Evolutionary conservation across 2,329 filamentous ascomycete species (phyloP).

Genomic region (Calonectria leucothoes): DNA sequence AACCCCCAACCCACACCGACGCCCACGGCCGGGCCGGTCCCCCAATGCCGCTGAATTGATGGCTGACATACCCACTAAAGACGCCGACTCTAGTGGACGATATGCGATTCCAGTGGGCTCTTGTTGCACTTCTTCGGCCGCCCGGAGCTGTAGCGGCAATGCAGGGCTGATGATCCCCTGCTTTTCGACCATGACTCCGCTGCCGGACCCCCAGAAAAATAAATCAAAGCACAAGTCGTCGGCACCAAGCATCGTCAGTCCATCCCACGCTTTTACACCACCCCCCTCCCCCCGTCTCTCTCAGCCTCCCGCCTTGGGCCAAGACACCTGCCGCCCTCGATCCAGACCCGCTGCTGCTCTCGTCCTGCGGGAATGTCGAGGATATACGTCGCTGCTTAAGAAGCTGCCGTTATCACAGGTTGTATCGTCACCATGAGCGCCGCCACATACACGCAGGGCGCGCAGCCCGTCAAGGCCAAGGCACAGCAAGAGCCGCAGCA

Average conservation of each 20-base stretch:
- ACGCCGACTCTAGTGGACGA: neutral
- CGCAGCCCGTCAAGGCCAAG: conserved; percentile 31
- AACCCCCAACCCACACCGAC: neutral
- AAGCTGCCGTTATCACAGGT: conserved; percentile 14
- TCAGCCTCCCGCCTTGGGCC: neutral
- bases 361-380: conserved; percentile 25
- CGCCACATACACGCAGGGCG: conserved; percentile 28
- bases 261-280: neutral
- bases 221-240: conserved; percentile 16
- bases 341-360: neutral
- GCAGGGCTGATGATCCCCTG: conserved; percentile 9
- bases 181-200: conserved; percentile 11
- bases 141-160: conserved; percentile 11
- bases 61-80: conserved; percentile 6
- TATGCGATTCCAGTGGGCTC: neutral
- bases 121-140: neutral
- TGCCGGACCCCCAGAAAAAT: conserved; percentile 25
- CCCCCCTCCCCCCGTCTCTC: neutral
- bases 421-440: conserved; percentile 33
- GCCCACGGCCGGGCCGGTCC: neutral
- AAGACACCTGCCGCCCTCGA: conserved; percentile 15
- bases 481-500: conserved; percentile 46
- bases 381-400: conserved; percentile 18
- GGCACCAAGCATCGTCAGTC: conserved; percentile 19
- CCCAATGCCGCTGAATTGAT: conserved; percentile 3